Base-by-base conservation (phyloP, 352 stramenopile genomes). In the Phytophthora citricola region DNA sequence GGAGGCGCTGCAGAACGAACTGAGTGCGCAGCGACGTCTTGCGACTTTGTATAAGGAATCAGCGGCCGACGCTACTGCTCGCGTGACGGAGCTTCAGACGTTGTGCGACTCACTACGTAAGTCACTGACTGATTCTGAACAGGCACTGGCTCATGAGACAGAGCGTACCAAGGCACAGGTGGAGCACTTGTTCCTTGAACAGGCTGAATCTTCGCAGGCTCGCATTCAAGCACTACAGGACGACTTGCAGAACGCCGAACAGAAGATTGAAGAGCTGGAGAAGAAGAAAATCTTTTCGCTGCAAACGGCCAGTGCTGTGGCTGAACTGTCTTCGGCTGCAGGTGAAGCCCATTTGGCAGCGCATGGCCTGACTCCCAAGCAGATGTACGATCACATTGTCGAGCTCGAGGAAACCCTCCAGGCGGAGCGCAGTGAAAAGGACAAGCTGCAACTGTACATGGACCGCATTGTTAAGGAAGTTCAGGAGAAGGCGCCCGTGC, bases 391-490 rank as follows among this genome's bases (percentile, higher is more conserved):
- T 32, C 88, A 91, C 22, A 85, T 98, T 29, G 80, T 97, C 7
- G 76, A 95, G 43, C 77, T 97, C 0, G 88, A 98, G 69, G 85
- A 96, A 58, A 79, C 87, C 6, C 75, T 98, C 11, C 77, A 84
- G 29, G 65, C 81, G 0, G 92, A 97, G 69, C 86, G 79, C 38
- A 79, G 77, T 2, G 85, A 94, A 41, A 97, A 95, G 58, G 89
- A 95, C 38, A 92, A 94, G 46, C 74, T 97, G 12, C 87, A 98
- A 66, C 71, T 97, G 26, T 91, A 95, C 46, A 86, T 98, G 59
- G 78, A 97, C 47, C 91, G 90, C 17, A 96, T 99, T 47, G 76
- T 97, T 36, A 85, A 89, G 51, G 95, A 99, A 61, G 91, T 99
- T 55, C 86, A 97, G 56, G 83, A 87, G 29, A 98, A 96, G 66